A percentile compares a stretch with the other conserved stretches of the same genome.
These are phyloP conservation scores for Penicillium longicatenatum DNA, from an alignment of 495 filamentous ascomycete genomes.

Conservation along the genomic window DNA sequence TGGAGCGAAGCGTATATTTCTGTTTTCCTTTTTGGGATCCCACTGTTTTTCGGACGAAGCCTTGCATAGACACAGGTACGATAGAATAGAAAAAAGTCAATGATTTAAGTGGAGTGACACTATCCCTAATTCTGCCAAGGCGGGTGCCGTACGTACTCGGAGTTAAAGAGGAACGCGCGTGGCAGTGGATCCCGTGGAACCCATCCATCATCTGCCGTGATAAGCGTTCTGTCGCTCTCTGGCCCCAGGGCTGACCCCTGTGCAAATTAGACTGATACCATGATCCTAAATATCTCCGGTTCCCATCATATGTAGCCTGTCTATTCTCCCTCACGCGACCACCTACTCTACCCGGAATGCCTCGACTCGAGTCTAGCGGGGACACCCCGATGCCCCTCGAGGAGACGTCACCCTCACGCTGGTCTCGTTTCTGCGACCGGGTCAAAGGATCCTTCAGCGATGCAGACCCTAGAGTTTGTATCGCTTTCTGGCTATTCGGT, in stretches of 20 bases:
- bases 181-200: slow-evolving; percentile 17
- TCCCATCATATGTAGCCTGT: slow-evolving; percentile 1
- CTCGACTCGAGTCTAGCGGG: slow-evolving; percentile 18
- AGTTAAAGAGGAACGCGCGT: slow-evolving; percentile 5
- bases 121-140: background rate
- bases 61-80: slow-evolving; percentile 1
- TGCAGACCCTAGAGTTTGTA: slow-evolving; percentile 70
- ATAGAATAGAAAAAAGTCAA: slow-evolving; percentile 7
- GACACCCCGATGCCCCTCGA: slow-evolving; percentile 58
- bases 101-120: background rate
- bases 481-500: slow-evolving; percentile 95
- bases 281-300: background rate
- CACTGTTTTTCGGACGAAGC: background rate
- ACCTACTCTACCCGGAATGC: slow-evolving; percentile 11
- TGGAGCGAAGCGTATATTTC: slow-evolving; percentile 15
- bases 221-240: slow-evolving; percentile 8
- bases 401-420: slow-evolving; percentile 72
- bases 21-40: slow-evolving; percentile 1
- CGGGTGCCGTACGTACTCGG: background rate
- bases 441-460: slow-evolving; percentile 63
- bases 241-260: background rate
- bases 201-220: slow-evolving; percentile 8
- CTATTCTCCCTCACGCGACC: slow-evolving; percentile 17
- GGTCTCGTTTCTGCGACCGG: slow-evolving; percentile 67
- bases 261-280: background rate